Evolutionary conservation across 306 rosid genomes (phyloP), one percentile per base, ranked within the genome.

Genomic region (Lotus japonicus): DNA sequence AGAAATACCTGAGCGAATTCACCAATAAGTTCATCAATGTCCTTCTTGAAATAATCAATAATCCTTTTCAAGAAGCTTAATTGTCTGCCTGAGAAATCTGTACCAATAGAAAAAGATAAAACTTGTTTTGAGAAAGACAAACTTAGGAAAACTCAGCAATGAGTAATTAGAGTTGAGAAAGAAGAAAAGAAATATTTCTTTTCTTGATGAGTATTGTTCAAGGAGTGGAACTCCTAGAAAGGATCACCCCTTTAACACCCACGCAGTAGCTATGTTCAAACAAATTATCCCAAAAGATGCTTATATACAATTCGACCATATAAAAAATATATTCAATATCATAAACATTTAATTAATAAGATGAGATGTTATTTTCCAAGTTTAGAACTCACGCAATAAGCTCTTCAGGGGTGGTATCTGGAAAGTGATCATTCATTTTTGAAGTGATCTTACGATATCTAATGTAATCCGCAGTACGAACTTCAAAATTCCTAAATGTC

Each of bases 391-490:
- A 95, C 99, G 78, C 96, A 72, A 46, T 80, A 71, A 95, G 96
- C 81, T 95, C 99, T 79, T 95, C 99, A 23, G 95, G 92, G 58
- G 97, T 87, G 67, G 97, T 96, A 46, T 95, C 99, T 16, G 96
- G 97, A 82, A 95, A 90, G 14, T 96, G 96, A 59, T 88, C 99
- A 58, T 95, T 95, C 99, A 95, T 95, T 75, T 95, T 95, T 68
- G 99, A 90, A 72, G 99, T 90, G 82, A 95, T 89, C 85, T 90
- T 95, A 52, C 99, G 88, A 78, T 95, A 95, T 43, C 99, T 92
- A 21, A 95, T 16, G 74, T 84, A 95, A 79, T 95, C 99, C 31
- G 95, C 85, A 76, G 87, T 73, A 58, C 99, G 99, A 38, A 87
- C 83, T 77, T 78, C 88, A 80, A 95, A 90, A 81, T 90, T 95